Evolutionary conservation across 1,284 basidiomycete species (phyloP), one percentile per base, ranked within the genome.

Genomic region (Ganoderma lingzhi): DNA sequence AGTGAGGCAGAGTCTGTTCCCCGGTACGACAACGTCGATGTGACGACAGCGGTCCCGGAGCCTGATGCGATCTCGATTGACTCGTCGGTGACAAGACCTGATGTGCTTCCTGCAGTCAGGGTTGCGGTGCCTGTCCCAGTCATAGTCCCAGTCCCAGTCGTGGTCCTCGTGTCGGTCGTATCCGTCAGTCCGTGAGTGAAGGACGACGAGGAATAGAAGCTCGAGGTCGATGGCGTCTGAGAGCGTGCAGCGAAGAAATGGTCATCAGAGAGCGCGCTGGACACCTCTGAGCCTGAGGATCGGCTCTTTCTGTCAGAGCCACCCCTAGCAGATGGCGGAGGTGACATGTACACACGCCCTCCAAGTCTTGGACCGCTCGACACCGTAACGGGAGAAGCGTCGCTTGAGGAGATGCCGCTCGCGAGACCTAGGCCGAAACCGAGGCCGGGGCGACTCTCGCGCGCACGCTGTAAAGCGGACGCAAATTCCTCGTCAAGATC

Each of bases 401-500:
- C 85, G 12, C 84, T 84, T 0, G 82, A 70, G 17, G 82, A 74
- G 3, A 77, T 71, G 35, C 82, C 80, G 8, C 83, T 78, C 0
- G 80, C 81, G 3, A 86, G 79, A 53, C 80, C 77, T 0, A 87
- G 65, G 8, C 83, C 84, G 44, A 86, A 85, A 1, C 86, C 85
- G 8, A 85, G 79, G 28, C 84, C 85, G 23, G 84, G 83, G 42
- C 83, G 81, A 6, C 82, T 79, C 37, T 81, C 82, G 61, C 84
- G 79, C 19, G 85, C 85, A 35, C 84, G 79, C 55, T 83, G 79
- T 19, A 87, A 76, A 12, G 86, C 86, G 12, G 82, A 82, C 17
- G 81, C 86, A 67, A 93, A 92, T 75, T 89, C 91, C 42, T 88
- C 87, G 62, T 93, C 92, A 32, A 95, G 80, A 76, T 94, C 93